Percentiles rank a stretch among this genome's conserved stretches.
These are phyloP conservation scores for Didymellaceae sp. DNA, from an alignment of 2,329 filamentous ascomycete genomes.

Conservation along the genomic window DNA sequence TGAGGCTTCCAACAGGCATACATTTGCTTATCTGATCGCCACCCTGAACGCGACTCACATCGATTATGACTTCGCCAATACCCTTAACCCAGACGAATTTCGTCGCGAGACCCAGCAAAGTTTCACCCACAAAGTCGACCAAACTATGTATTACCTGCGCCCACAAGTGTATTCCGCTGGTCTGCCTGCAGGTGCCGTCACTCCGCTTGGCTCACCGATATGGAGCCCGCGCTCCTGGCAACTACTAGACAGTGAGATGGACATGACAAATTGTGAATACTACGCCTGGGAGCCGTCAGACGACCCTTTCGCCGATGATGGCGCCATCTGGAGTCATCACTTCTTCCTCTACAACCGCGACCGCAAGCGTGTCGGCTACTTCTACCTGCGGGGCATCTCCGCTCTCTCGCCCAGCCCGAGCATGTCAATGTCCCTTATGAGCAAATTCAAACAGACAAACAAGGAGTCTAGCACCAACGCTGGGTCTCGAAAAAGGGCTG, in stretches of 20 bases:
- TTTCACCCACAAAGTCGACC: conserved; percentile 88
- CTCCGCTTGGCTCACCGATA: conserved; percentile 60
- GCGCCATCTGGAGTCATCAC: conserved; percentile 91
- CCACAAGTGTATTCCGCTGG: conserved; percentile 59
- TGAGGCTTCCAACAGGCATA: conserved; percentile 85
- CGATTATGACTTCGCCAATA: conserved; percentile 96
- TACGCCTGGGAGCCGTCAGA: conserved; percentile 90
- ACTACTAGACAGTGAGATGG: conserved; percentile 93
- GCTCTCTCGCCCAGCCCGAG: conserved; percentile 71
- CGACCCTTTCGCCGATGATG: conserved; percentile 91
- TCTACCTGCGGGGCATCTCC: conserved; percentile 89
- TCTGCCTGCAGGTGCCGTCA: conserved; percentile 55
- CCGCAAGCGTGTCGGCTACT: conserved; percentile 89
- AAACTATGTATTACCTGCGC: conserved; percentile 81
- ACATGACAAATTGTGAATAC: conserved; percentile 82
- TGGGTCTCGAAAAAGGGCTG: conserved; percentile 79
- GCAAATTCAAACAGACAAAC: conserved; percentile 51
- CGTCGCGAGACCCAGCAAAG: conserved; percentile 79
- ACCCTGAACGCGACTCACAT: conserved; percentile 95
- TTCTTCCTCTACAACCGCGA: conserved; percentile 98
- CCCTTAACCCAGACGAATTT: conserved; percentile 88
- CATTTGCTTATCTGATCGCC: conserved; percentile 94
- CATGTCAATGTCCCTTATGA: conserved; percentile 43
- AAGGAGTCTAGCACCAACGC: conserved; percentile 57
- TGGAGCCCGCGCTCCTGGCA: conserved; percentile 95